Base-by-base conservation (phyloP, 345 rosid genomes). In the Theobroma cacao region DNA sequence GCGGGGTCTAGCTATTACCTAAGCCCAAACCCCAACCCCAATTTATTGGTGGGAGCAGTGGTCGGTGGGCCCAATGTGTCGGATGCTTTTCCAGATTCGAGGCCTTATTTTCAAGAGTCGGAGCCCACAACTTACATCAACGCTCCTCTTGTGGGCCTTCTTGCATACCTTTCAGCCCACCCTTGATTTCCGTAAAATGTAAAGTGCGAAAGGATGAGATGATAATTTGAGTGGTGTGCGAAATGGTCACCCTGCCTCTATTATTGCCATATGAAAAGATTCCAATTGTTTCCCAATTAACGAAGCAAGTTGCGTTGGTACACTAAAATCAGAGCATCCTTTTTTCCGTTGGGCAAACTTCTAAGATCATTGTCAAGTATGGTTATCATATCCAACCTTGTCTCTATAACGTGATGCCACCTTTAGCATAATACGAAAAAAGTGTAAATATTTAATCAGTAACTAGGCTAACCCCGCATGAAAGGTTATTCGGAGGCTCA, bases 51-150 rank as follows among this genome's bases (percentile, higher is more conserved):
- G 0, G 99, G 99, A 30, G 98, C 99, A 0, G 91, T 94, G 1
- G 87, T 96, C 0, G 99, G 99, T 61, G 98, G 98, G 47, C 98
- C 98, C 52, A 93, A 97, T 59, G 86, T 87, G 34, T 81, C 90
- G 0, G 99, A 97, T 24, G 84, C 90, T 18, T 97, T 92, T 72
- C 92, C 92, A 0, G 99, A 97, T 84, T 90, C 92, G 0, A 86
- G 98, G 80, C 91, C 94, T 20, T 88, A 78, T 78, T 94, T 91
- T 69, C 92, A 88, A 75, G 91, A 94, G 80, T 94, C 99, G 0
- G 99, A 97, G 91, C 99, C 99, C 78, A 93, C 99, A 1, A 96
- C 99, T 0, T 96, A 92, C 80, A 96, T 94, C 79, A 97, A 97
- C 10, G 98, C 99, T 2, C 99, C 99, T 1, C 93, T 97, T 33